A percentile compares a stretch with the other conserved stretches of the same genome.
Evolutionary conservation across 768 basidiomycete genomes (phyloP).

Genomic region (Leccinellum luteum): DNA sequence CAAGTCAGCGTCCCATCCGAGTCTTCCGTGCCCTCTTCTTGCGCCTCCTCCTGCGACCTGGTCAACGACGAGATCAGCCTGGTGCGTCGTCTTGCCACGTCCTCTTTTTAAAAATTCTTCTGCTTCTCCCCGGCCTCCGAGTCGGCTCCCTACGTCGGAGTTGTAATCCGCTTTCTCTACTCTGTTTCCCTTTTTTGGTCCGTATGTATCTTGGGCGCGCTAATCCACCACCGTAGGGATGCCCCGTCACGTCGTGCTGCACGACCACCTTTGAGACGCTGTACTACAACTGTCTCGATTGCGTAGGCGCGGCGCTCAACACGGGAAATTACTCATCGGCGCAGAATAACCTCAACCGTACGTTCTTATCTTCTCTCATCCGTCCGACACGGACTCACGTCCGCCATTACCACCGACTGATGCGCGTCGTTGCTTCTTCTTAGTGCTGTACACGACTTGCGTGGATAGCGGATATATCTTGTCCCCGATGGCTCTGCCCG

Average conservation of each 20-base stretch:
- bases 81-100: slow-evolving; percentile 13
- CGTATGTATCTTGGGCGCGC: neutral
- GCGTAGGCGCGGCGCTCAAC: slow-evolving; percentile 32
- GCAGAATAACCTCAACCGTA: slow-evolving; percentile 37
- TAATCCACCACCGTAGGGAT: slow-evolving; percentile 22
- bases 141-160: slow-evolving; percentile 2
- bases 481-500: slow-evolving; percentile 23
- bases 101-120: neutral
- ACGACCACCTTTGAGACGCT: slow-evolving; percentile 35
- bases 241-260: slow-evolving; percentile 37
- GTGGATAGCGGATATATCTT: slow-evolving; percentile 25
- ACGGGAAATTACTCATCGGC: slow-evolving; percentile 26
- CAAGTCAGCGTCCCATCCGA: slow-evolving; percentile 15
- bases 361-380: slow-evolving; percentile 6
- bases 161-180: neutral
- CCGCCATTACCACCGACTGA: neutral
- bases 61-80: slow-evolving; percentile 23
- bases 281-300: slow-evolving; percentile 44
- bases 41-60: slow-evolving; percentile 21
- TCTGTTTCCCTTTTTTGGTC: neutral
- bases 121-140: neutral
- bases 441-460: slow-evolving; percentile 27
- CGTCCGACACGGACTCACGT: neutral
- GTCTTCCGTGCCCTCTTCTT: slow-evolving; percentile 22
- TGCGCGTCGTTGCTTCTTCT: neutral